Evolutionary conservation across 495 filamentous ascomycete species (phyloP).

Genomic region (Penicillium mononematosum): DNA sequence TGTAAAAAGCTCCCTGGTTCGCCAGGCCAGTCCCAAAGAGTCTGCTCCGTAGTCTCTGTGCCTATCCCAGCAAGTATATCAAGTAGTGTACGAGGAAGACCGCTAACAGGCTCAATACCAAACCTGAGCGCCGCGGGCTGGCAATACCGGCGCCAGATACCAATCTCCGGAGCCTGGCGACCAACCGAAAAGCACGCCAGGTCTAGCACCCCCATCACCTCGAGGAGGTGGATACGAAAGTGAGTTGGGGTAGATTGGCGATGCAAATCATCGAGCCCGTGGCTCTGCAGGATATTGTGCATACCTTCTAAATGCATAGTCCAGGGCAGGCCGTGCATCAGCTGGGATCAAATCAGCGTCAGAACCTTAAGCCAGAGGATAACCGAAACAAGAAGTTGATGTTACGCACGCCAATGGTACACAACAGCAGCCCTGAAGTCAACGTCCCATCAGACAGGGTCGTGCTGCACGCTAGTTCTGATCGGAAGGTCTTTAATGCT

Average conservation of each 20-base stretch:
- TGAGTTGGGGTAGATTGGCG: slow-evolving; percentile 2
- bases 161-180: slow-evolving; percentile 28
- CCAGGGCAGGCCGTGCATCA: slow-evolving; percentile 38
- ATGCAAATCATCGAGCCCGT: slow-evolving; percentile 13
- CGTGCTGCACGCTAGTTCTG: slow-evolving; percentile 29
- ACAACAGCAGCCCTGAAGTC: slow-evolving; percentile 36
- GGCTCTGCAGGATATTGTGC: slow-evolving; percentile 33
- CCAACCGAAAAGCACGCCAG: slow-evolving; percentile 32
- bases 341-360: slow-evolving; percentile 17
- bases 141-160: slow-evolving; percentile 36
- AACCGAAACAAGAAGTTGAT: neutral
- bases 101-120: slow-evolving; percentile 35
- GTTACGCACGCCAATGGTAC: slow-evolving; percentile 38
- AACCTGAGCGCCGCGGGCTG: slow-evolving; percentile 15
- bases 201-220: slow-evolving; percentile 44
- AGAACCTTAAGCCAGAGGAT: neutral
- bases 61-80: slow-evolving; percentile 36
- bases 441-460: slow-evolving; percentile 34
- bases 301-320: slow-evolving; percentile 43
- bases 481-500: slow-evolving; percentile 31
- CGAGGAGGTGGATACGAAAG: slow-evolving; percentile 34
- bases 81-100: slow-evolving; percentile 32
- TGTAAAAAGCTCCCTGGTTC: slow-evolving; percentile 31
- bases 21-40: slow-evolving; percentile 40
- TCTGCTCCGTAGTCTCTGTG: slow-evolving; percentile 28